phyloP scores from a whole-genome alignment of 805 yeast genomes.

The Starmera pachycereana region DNA sequence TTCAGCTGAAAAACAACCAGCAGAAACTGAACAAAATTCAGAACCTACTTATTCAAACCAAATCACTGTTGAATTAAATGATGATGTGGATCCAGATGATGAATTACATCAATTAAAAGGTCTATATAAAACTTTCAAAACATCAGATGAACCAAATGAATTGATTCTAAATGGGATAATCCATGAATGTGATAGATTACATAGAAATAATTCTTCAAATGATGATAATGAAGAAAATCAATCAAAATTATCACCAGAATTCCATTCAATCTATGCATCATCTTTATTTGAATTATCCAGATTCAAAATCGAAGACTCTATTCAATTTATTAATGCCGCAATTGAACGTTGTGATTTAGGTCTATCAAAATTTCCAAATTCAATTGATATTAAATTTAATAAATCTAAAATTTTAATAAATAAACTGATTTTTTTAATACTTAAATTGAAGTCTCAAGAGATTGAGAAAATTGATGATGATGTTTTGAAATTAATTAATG shows the following conservation, averaged over 20 bases:
- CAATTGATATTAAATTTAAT: slow-evolving; percentile 38
- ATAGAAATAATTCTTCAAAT: slow-evolving; percentile 27
- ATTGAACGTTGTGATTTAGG: slow-evolving; percentile 61
- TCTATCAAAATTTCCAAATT: slow-evolving; percentile 34
- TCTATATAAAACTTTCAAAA: slow-evolving; percentile 54
- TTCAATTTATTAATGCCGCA: slow-evolving; percentile 41
- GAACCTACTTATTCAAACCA: slow-evolving; percentile 22
- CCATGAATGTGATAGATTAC: slow-evolving; percentile 83
- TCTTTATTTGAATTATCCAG: slow-evolving; percentile 57
- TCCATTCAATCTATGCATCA: slow-evolving; percentile 66
- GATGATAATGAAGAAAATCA: slow-evolving; percentile 9
- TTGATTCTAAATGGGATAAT: slow-evolving; percentile 69
- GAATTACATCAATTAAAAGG: slow-evolving; percentile 70
- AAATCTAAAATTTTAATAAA: slow-evolving; percentile 45
- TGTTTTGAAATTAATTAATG: slow-evolving; percentile 26
- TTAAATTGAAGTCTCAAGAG: slow-evolving; percentile 40
- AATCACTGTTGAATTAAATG: slow-evolving; percentile 57
- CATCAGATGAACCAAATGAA: slow-evolving; percentile 50
- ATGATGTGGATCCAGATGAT: slow-evolving; percentile 63
- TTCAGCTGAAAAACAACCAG: slow-evolving; percentile 8
- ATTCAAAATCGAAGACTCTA: slow-evolving; percentile 34
- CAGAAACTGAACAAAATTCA: slow-evolving; percentile 3
- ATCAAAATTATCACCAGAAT: slow-evolving; percentile 33
- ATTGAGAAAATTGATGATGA: slow-evolving; percentile 20
- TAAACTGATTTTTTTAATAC: slow-evolving; percentile 34